Conservation (phyloP, 2,329 filamentous ascomycete genomes). For the Arthroderma sp. region DNA sequence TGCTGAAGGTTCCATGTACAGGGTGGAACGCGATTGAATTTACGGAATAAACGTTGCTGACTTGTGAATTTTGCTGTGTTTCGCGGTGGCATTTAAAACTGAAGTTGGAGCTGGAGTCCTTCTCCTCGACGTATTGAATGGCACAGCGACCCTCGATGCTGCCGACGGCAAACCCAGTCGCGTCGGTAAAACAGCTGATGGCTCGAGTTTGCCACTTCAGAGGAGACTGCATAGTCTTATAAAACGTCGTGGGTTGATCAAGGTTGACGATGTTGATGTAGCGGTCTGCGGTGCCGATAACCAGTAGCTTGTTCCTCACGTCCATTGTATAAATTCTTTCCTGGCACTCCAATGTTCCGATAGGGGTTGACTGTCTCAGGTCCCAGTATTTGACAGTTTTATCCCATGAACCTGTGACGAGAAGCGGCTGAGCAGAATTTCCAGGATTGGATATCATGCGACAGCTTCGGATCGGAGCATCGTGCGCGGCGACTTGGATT, state of each 20-base stretch:
- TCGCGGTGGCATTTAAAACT: conserved; percentile 98
- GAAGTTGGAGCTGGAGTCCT: conserved; percentile 84
- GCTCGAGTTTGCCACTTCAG: conserved; percentile 97
- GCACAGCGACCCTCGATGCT: conserved; percentile 95
- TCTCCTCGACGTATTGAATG: conserved; percentile 96
- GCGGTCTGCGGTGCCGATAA: conserved; percentile 83
- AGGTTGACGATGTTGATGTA: conserved; percentile 95
- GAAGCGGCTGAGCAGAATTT: conserved; percentile 48
- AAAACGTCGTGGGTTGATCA: conserved; percentile 74
- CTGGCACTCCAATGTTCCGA: conserved; percentile 34
- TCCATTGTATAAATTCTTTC: conserved; percentile 73
- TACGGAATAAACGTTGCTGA: conserved; percentile 83
- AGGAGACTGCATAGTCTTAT: conserved; percentile 91
- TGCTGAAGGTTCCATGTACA: conserved; percentile 93
- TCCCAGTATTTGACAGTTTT: conserved; percentile 47
- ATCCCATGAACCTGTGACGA: conserved; percentile 68
- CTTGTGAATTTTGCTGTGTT: conserved; percentile 50
- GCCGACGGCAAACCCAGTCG: conserved; percentile 82
- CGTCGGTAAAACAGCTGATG: conserved; percentile 87
- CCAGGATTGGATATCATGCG: conserved; percentile 57
- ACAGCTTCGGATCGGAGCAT: conserved; percentile 65
- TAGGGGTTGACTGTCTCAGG: conserved; percentile 34
- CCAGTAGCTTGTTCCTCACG: conserved; percentile 72
- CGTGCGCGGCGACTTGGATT: conserved; percentile 68
- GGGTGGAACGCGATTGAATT: conserved; percentile 98